Percentiles rank a stretch among this genome's conserved stretches.
Conservation (phyloP, 176 grass and related monocot species). For the Calamus simplicifolius region DNA sequence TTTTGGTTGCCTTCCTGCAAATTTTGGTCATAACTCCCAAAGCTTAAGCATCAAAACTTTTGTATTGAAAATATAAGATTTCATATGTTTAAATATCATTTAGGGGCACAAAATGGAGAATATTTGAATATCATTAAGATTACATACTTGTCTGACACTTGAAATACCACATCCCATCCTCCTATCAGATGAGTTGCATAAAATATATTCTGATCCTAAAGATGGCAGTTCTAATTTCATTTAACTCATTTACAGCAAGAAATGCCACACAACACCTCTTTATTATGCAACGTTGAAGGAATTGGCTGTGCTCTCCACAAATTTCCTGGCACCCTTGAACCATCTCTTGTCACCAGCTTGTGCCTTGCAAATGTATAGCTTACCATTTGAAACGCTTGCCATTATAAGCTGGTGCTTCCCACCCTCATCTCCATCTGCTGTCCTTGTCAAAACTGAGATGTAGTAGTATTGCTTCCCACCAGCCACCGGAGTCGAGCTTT, state of each 20-base stretch:
- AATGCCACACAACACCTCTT: neutral
- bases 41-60: too few relatives aligned
- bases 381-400: slow-evolving; percentile 2
- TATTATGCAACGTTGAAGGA: neutral
- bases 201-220: neutral
- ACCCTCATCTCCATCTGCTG: slow-evolving; percentile 53
- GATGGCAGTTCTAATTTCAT: neutral
- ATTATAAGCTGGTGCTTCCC: slow-evolving; percentile 18
- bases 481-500: slow-evolving; percentile 35
- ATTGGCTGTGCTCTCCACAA: neutral
- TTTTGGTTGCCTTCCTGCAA: too few relatives aligned
- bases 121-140: too few relatives aligned
- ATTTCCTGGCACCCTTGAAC: slow-evolving; percentile 16
- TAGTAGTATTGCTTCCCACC: slow-evolving; percentile 81
- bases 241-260: slow-evolving; percentile 5
- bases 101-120: too few relatives aligned
- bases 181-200: neutral
- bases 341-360: slow-evolving; percentile 21
- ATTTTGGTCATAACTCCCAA: too few relatives aligned
- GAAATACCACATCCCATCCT: neutral
- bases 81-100: too few relatives aligned
- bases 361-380: slow-evolving; percentile 16
- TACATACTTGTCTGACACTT: too few relatives aligned
- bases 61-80: too few relatives aligned
- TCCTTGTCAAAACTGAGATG: slow-evolving; percentile 84